Conservation (phyloP, 441 rosid species). For the Gossypium gossypioides region DNA sequence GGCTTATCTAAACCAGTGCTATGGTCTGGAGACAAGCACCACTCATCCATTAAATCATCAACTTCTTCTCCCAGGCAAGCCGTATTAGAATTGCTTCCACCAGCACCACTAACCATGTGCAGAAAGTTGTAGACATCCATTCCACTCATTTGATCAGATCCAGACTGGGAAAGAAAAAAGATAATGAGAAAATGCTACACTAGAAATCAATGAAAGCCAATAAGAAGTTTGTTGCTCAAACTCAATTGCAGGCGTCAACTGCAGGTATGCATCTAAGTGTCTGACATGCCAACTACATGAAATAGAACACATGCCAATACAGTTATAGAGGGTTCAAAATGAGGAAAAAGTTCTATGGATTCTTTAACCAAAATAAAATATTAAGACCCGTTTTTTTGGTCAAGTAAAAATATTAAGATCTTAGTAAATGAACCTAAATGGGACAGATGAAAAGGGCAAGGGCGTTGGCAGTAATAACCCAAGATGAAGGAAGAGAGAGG, state of each 20-base stretch:
- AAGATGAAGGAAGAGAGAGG: neutral
- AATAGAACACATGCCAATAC: neutral
- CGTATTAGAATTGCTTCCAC: constrained; percentile 28
- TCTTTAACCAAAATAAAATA: neutral
- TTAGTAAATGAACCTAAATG: neutral
- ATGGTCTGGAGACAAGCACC: constrained; percentile 66
- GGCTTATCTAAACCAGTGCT: constrained; percentile 42
- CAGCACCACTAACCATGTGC: constrained; percentile 47
- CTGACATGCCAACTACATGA: neutral
- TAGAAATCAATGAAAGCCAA: neutral
- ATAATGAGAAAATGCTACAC: constrained; percentile 4
- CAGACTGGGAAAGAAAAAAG: constrained; percentile 35
- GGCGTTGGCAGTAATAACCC: neutral
- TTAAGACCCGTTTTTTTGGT: neutral
- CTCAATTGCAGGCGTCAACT: neutral
- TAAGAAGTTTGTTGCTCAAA: neutral
- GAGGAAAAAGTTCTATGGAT: neutral
- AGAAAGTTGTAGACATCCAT: constrained; percentile 70
- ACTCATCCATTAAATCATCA: constrained; percentile 52
- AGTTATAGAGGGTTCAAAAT: neutral
- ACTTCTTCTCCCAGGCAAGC: constrained; percentile 70
- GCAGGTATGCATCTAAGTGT: neutral
- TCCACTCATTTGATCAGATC: constrained; percentile 31
- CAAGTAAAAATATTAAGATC: neutral
- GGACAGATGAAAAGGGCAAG: neutral